phyloP scores from a whole-genome alignment of 371 early-diverging fungal species.

The Entomophthora muscae region DNA sequence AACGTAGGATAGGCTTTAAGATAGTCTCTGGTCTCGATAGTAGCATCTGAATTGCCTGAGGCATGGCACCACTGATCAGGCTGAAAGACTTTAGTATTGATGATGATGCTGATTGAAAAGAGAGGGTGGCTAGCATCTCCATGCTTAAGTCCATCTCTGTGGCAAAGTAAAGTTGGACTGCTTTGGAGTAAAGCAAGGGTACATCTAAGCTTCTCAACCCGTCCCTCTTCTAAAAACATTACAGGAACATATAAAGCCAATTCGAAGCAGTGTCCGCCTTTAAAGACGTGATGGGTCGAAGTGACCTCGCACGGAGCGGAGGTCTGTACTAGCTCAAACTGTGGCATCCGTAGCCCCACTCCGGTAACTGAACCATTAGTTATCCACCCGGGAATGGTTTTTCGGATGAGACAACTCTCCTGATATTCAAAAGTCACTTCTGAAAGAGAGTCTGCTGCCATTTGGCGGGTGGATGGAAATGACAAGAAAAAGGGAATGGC shows the following conservation, averaged over 20 bases:
- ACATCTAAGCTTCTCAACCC: not conserved
- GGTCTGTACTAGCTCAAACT: not conserved
- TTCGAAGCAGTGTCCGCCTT: not conserved
- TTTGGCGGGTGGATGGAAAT: not conserved
- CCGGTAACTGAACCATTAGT: not conserved
- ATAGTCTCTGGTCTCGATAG: not conserved
- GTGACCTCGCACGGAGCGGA: not conserved
- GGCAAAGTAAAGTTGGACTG: not conserved
- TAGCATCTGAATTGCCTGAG: not conserved
- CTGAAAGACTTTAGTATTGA: not conserved
- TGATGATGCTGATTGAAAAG: not conserved
- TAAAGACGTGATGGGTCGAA: not conserved
- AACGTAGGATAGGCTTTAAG: not conserved
- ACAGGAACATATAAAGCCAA: not conserved
- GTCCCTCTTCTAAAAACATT: not conserved
- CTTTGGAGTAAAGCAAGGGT: not conserved
- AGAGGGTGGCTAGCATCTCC: not conserved
- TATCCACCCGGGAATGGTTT: not conserved
- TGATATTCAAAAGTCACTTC: conserved; percentile 1
- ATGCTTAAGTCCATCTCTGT: not conserved
- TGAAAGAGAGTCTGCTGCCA: not conserved
- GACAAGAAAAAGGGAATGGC: not conserved
- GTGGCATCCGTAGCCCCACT: conserved; percentile 1
- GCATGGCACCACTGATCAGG: not conserved
- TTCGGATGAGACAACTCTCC: not conserved